Conservation (phyloP, 768 basidiomycete species). For the Boletus reticulatus region DNA sequence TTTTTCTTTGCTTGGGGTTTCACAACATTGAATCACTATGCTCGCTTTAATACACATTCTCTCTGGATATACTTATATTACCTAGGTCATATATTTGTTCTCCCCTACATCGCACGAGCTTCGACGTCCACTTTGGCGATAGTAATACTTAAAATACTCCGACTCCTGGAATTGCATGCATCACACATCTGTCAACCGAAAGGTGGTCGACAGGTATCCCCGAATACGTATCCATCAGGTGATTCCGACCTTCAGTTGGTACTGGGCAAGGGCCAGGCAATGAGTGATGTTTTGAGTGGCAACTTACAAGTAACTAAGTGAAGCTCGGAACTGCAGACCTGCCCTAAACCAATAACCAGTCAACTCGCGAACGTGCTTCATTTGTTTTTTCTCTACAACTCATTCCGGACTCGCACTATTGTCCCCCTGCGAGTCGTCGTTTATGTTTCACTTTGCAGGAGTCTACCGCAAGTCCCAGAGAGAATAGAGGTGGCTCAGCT, state of each 20-base stretch:
- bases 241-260: too few species aligned
- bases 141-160: background rate
- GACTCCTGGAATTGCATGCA: background rate
- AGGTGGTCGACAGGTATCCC: too few species aligned
- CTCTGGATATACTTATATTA: constrained; percentile 11
- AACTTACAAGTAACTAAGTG: too few species aligned
- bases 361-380: background rate
- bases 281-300: too few species aligned
- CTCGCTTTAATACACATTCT: constrained; percentile 25
- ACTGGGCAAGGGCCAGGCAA: too few species aligned
- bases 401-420: constrained; percentile 38
- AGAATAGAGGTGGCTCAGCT: constrained; percentile 22
- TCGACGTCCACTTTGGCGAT: background rate
- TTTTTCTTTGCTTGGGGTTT: background rate
- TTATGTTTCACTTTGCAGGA: constrained; percentile 24
- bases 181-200: too few species aligned
- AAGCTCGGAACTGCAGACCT: background rate
- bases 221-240: too few species aligned
- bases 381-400: constrained; percentile 13
- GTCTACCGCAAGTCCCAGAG: constrained; percentile 37
- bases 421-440: constrained; percentile 29
- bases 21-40: background rate
- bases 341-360: constrained; percentile 17
- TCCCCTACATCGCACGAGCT: background rate
- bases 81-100: background rate